phyloP scores from a whole-genome alignment of 2,329 filamentous ascomycete species.

The Fusarium azukiicola region DNA sequence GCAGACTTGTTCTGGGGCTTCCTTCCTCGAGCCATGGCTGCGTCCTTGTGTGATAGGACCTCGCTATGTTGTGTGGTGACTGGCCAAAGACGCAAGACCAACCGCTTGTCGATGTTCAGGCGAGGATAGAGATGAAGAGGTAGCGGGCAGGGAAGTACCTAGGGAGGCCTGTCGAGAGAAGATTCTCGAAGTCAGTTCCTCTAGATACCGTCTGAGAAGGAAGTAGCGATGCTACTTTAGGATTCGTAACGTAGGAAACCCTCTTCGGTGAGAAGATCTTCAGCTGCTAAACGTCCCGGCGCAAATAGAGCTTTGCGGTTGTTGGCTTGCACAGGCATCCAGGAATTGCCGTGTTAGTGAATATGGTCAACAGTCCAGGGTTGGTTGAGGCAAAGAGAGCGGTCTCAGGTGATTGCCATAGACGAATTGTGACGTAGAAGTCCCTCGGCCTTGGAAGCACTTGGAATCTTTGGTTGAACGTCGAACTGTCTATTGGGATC shows the following conservation, averaged over 20 bases:
- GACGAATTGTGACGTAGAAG: too few species aligned
- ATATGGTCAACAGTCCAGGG: neutral
- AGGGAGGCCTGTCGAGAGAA: neutral
- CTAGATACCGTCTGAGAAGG: neutral
- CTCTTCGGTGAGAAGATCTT: constrained; percentile 7
- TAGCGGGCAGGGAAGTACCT: neutral
- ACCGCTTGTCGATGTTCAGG: constrained; percentile 15
- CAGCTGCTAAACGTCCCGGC: neutral
- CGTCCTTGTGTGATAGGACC: constrained; percentile 12
- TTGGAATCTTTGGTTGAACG: neutral
- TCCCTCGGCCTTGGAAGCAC: neutral
- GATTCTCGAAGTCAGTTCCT: constrained; percentile 19
- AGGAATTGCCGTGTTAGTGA: neutral
- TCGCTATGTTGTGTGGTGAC: neutral
- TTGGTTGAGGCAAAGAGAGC: neutral
- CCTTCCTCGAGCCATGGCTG: constrained; percentile 49
- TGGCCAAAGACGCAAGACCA: constrained; percentile 15
- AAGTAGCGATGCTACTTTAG: constrained; percentile 26
- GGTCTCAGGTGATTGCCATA: neutral
- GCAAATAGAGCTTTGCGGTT: neutral
- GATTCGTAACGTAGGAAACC: too few species aligned
- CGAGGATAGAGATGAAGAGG: constrained; percentile 5
- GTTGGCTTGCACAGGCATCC: neutral
- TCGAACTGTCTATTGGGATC: neutral
- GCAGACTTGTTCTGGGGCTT: constrained; percentile 34